Evolutionary conservation across 2,329 filamentous ascomycete species (phyloP).

Genomic region (Penicillium sp.): DNA sequence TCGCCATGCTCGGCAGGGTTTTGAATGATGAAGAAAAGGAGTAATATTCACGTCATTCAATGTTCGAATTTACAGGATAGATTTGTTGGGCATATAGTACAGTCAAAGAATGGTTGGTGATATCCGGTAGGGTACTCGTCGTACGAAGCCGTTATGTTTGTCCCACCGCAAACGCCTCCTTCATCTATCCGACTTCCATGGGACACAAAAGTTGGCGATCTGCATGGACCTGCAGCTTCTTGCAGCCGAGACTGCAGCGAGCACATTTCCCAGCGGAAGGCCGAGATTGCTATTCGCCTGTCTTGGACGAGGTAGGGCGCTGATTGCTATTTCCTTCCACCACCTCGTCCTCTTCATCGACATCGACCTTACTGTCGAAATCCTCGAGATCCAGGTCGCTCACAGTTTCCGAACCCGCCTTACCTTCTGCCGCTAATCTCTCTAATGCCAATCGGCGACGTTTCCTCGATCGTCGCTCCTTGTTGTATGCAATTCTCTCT

Average conservation of each 20-base stretch:
- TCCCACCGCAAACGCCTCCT: neutral
- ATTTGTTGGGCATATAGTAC: neutral
- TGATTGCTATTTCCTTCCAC: neutral
- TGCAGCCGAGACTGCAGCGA: neutral
- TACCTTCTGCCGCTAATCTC: neutral
- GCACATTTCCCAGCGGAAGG: neutral
- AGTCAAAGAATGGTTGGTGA: neutral
- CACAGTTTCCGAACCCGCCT: neutral
- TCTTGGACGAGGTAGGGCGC: neutral
- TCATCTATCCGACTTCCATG: neutral
- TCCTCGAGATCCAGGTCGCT: neutral
- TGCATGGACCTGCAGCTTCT: slow-evolving; percentile 1
- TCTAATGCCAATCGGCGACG: slow-evolving; percentile 1
- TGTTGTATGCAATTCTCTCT: slow-evolving; percentile 7
- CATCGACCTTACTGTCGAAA: neutral
- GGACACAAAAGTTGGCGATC: neutral
- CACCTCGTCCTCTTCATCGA: neutral
- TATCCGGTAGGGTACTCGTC: neutral
- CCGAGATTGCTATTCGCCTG: neutral
- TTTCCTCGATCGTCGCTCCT: slow-evolving; percentile 6
- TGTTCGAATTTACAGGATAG: neutral
- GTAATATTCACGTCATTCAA: neutral
- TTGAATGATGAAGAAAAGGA: neutral
- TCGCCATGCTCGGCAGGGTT: neutral
- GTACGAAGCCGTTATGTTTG: neutral